These are phyloP conservation scores for Xylaria multiplex DNA, from an alignment of 2,329 filamentous ascomycete species.

Conservation along the genomic window DNA sequence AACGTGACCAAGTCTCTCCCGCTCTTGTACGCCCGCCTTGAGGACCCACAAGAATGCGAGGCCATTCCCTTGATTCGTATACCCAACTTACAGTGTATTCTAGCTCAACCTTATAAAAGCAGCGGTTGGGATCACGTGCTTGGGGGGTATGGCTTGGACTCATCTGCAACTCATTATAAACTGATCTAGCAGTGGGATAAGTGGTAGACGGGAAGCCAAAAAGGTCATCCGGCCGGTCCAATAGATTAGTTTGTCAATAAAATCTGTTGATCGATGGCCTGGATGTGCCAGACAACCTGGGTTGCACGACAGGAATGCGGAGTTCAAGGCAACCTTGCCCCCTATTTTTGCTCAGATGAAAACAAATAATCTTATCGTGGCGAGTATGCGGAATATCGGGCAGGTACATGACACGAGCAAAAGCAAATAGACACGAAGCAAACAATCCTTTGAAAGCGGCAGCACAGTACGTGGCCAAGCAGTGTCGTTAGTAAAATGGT, in stretches of 20 bases:
- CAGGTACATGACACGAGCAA: constrained; percentile 3
- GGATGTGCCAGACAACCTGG: background rate
- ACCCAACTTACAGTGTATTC: background rate
- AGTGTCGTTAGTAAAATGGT: background rate
- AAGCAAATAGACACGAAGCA: constrained; percentile 20
- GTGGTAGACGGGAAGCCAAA: background rate
- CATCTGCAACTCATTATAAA: background rate
- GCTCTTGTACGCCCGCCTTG: background rate
- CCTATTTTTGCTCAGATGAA: background rate
- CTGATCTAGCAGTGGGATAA: background rate
- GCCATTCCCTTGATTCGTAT: background rate
- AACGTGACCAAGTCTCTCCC: background rate
- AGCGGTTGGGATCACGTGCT: constrained; percentile 1
- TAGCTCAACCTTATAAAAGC: constrained; percentile 1
- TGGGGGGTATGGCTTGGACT: constrained; percentile 1
- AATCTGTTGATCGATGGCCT: constrained; percentile 1
- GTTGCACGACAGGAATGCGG: constrained; percentile 6
- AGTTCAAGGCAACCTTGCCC: constrained; percentile 1
- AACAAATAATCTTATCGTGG: background rate
- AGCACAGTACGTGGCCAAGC: constrained; percentile 2
- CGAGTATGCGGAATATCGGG: constrained; percentile 14
- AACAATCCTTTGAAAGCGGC: background rate
- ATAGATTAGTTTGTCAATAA: background rate
- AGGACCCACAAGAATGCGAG: background rate
- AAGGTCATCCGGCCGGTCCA: background rate